Conservation (phyloP, 495 filamentous ascomycete species). For the Lasiosphaeriaceae sp. region DNA sequence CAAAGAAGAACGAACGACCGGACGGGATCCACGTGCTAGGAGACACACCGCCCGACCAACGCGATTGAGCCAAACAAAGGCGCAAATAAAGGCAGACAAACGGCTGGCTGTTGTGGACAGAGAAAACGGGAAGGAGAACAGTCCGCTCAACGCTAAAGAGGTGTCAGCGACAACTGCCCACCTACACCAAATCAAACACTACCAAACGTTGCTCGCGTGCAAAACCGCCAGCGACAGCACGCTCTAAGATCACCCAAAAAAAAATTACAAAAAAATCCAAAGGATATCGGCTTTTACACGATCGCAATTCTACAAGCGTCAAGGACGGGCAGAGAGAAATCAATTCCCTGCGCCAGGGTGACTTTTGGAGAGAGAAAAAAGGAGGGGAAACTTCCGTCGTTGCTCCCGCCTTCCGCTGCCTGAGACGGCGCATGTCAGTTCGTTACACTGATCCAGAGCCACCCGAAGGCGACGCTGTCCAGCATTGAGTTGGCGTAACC, state of each 20-base stretch:
- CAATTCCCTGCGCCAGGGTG: not conserved
- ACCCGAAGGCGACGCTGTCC: slow-evolving; percentile 15
- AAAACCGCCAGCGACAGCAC: not conserved
- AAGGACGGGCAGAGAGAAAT: slow-evolving; percentile 6
- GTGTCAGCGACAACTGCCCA: not conserved
- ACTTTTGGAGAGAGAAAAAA: not conserved
- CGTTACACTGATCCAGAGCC: slow-evolving; percentile 32
- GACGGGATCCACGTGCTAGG: not conserved
- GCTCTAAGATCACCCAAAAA: not conserved
- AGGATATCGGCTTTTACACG: not conserved
- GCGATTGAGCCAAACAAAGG: slow-evolving; percentile 14
- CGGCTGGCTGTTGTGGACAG: not conserved
- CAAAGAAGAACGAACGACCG: slow-evolving; percentile 13
- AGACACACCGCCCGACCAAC: not conserved
- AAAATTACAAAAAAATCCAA: not conserved
- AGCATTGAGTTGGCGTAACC: slow-evolving; percentile 23
- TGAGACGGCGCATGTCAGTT: slow-evolving; percentile 15
- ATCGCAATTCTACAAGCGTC: not conserved
- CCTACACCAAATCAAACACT: not conserved
- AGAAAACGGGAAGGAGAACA: not conserved
- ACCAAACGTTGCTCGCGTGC: not conserved
- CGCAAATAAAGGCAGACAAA: not conserved
- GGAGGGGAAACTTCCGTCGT: slow-evolving; percentile 11
- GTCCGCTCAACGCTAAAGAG: not conserved
- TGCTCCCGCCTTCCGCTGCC: slow-evolving; percentile 2